Base-by-base conservation (phyloP, 2,329 filamentous ascomycete species). In the Leptographium wingfieldii region DNA sequence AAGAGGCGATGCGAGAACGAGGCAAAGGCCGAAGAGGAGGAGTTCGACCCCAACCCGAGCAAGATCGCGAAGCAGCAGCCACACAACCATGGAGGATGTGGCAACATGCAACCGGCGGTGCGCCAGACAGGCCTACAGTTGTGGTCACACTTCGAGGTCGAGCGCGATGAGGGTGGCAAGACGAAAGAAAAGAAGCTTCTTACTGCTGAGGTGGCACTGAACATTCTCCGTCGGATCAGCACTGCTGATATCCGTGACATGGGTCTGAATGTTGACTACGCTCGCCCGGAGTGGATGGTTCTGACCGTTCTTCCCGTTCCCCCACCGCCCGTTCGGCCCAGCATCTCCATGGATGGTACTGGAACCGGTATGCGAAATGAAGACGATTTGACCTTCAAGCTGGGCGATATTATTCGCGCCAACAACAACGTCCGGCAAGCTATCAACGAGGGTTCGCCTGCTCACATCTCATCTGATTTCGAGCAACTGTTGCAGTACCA, bases 361-460 rank as follows among this genome's bases (percentile, higher is more conserved):
- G 88, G 90, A 58, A 89, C 90, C 65, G 94, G 94, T 64, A 86
- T 92, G 78, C 88, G 94, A 64, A 94, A 94, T 70, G 94, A 99
- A 75, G 94, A 99, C 72, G 95, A 99, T 79, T 82, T 99, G 81
- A 99, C 94, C 0, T 99, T 96, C 82, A 99, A 99, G 76, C 80
- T 99, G 38, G 92, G 92, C 68, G 94, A 99, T 74, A 96, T 99
- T 68, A 94, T 99, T 67, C 91, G 94, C 66, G 92, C 94, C 67
- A 99, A 99, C 75, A 87, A 88, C 67, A 96, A 96, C 68, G 92
- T 99, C 60, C 86, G 89, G 66, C 87, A 94, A 66, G 94, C 91
- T 62, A 90, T 95, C 68, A 84, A 89, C 61, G 91, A 96, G 72
- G 94, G 94, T 60, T 92, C 92, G 3, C 91, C 94, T 0, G 86